A percentile compares a stretch with the other conserved stretches of the same genome.
These are phyloP conservation scores for Nitzschia palea DNA, from an alignment of 108 stramenopile species.

Conservation along the genomic window DNA sequence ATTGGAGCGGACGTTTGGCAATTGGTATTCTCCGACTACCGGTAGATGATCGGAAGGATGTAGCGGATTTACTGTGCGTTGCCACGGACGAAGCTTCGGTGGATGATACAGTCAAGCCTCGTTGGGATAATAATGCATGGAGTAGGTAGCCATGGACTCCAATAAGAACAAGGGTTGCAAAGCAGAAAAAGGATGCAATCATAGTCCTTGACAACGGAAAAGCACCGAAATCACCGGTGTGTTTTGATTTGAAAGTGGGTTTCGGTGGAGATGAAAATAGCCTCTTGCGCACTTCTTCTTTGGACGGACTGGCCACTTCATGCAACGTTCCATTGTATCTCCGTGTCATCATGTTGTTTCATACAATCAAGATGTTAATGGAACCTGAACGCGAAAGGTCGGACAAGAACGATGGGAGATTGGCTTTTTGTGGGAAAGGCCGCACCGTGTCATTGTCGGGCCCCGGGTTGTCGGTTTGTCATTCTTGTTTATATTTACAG, in stretches of 20 bases:
- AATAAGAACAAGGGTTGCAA: constrained; percentile 2
- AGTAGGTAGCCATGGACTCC: constrained; percentile 17
- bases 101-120: no score
- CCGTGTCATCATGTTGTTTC: neutral
- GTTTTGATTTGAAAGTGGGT: neutral
- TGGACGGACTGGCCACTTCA: neutral
- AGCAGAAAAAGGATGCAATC: neutral
- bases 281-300: neutral
- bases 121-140: neutral
- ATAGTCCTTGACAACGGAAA: neutral
- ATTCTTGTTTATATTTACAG: no score
- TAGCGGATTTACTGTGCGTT: no score
- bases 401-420: no score
- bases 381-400: no score
- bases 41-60: no score
- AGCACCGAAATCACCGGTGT: neutral
- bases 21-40: no score
- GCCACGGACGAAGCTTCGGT: no score
- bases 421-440: no score
- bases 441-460: no score
- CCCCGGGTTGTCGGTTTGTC: no score
- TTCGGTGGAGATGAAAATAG: neutral
- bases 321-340: neutral
- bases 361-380: no score
- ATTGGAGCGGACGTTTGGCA: neutral